Base-by-base conservation (phyloP, 2,329 filamentous ascomycete genomes). In the Exophiala sideris region DNA sequence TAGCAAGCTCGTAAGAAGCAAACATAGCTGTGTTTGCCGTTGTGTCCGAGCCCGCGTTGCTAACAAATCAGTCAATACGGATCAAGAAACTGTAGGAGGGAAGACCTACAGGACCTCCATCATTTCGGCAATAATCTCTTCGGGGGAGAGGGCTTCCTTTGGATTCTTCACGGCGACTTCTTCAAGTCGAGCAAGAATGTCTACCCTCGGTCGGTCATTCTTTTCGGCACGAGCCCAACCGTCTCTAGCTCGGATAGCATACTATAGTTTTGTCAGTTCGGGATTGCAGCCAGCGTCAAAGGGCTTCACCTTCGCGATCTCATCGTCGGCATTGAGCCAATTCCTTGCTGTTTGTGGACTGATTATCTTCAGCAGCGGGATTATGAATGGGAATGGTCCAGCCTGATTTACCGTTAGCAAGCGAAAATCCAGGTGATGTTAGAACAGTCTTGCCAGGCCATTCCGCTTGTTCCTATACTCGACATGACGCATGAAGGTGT, bases 1-100 rank as follows among this genome's bases (percentile, higher is more conserved):
- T 53, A 3, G 58, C 41, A 6, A 67, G 58, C 1, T 65, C 60
- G 71, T 72, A 79, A 3, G 74, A 59, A 0, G 78, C 62, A 52
- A 79, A 81, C 0, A 77, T 80, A 45, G 81, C 54, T 0, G 76
- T 75, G 11, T 72, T 70, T 1, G 78, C 73, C 0, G 78, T 80
- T 0, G 79, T 81, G 50, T 81, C 78, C 39, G 71, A 78, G 1
- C 79, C 79, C 1, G 77, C 79, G 4, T 49, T 49, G 12, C 47
- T 49, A 16, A 29, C 6, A 14, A 16, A 49, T 38, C 34, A 40
- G n/a, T 35, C 29, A 11, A 16, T 16, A 18, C 16, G 8, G n/a
- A 12, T 49, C 16, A 32, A 48, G 16, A 2, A 16, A 16, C n/a
- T 49, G 14, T 16, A 4, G 12, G 47, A 20, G 6, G 29, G 16